Percentiles rank a stretch among this genome's conserved stretches.
Evolutionary conservation across 352 stramenopile genomes (phyloP).

Genomic region (Blastocystis sp.): DNA sequence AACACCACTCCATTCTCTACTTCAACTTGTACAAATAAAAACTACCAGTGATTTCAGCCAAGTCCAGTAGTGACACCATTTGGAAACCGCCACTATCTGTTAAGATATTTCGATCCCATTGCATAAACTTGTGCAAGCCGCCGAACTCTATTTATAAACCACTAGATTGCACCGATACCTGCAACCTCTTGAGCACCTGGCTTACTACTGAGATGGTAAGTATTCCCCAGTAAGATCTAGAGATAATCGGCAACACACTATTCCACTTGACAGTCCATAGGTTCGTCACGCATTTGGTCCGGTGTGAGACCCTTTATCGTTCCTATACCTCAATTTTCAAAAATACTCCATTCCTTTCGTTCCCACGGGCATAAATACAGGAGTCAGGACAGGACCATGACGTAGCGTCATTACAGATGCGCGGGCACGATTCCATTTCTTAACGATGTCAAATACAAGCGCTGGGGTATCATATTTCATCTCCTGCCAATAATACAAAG

Average conservation of each 20-base stretch:
- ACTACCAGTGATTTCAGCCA: constrained; percentile 81
- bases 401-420: constrained; percentile 74
- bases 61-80: constrained; percentile 88
- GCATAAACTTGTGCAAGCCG: constrained; percentile 91
- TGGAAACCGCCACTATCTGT: constrained; percentile 96
- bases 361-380: constrained; percentile 92
- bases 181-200: constrained; percentile 79
- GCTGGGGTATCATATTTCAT: constrained; percentile 56
- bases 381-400: constrained; percentile 79
- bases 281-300: constrained; percentile 72
- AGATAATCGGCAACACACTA: constrained; percentile 63
- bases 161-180: neutral
- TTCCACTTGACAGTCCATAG: constrained; percentile 71
- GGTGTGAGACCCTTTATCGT: constrained; percentile 86
- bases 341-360: constrained; percentile 76
- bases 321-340: constrained; percentile 57
- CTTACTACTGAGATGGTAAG: constrained; percentile 89
- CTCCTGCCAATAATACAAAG: neutral
- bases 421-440: constrained; percentile 67
- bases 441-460: constrained; percentile 56
- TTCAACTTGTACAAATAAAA: neutral
- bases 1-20: constrained; percentile 79
- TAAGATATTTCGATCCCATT: constrained; percentile 83
- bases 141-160: constrained; percentile 74
- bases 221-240: constrained; percentile 90